phyloP scores from a whole-genome alignment of 352 stramenopile genomes.

The Phytopythium cucurbitacearum region DNA sequence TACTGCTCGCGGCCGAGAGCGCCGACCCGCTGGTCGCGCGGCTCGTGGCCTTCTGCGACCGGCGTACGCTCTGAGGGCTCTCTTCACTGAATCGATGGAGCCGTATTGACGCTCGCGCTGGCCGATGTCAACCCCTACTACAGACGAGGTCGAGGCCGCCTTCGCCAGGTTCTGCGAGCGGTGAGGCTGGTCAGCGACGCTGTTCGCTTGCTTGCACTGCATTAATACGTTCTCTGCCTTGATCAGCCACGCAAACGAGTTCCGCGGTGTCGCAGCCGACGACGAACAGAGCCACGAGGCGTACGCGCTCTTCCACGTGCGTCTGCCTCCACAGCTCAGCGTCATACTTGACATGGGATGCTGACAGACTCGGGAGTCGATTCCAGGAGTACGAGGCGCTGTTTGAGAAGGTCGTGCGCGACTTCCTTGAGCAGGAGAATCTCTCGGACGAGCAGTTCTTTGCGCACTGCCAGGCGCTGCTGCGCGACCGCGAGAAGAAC shows the following conservation, averaged over 20 bases:
- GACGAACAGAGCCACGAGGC: conserved; percentile 38
- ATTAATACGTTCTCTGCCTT: neutral
- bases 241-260: conserved; percentile 26
- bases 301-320: conserved; percentile 39
- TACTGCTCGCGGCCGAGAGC: conserved; percentile 35
- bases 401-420: conserved; percentile 34
- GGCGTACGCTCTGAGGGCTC: conserved; percentile 12
- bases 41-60: conserved; percentile 31
- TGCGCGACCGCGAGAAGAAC: conserved; percentile 22
- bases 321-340: neutral
- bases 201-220: neutral
- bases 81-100: neutral
- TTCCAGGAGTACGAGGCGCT: conserved; percentile 44
- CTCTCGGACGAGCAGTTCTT: conserved; percentile 45
- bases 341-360: too few species aligned
- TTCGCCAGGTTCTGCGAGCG: conserved; percentile 14
- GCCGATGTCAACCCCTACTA: neutral
- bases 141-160: conserved; percentile 21
- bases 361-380: too few species aligned
- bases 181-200: conserved; percentile 1
- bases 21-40: conserved; percentile 36
- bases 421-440: conserved; percentile 42
- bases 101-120: neutral
- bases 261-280: conserved; percentile 25
- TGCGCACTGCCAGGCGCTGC: conserved; percentile 34